These are phyloP conservation scores for Brettanomyces bruxellensis DNA, from an alignment of 805 yeast genomes.

Conservation along the genomic window DNA sequence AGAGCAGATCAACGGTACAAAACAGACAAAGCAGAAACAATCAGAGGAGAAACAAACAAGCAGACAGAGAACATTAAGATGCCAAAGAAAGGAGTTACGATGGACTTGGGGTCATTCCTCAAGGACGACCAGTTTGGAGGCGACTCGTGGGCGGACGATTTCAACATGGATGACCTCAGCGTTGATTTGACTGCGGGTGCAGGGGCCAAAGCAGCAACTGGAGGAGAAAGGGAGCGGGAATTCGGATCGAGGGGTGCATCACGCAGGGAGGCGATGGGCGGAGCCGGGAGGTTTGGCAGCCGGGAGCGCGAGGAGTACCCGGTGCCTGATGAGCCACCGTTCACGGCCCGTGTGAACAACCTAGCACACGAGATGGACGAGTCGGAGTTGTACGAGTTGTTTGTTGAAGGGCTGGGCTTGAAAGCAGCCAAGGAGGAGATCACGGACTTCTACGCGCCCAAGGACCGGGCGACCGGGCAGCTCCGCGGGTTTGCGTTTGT, in stretches of 20 bases:
- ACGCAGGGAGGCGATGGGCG: conserved; percentile 2
- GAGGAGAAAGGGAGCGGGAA: not conserved
- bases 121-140: conserved; percentile 66
- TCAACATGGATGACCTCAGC: conserved; percentile 38
- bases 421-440: conserved; percentile 43
- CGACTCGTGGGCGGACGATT: conserved; percentile 79
- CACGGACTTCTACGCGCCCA: conserved; percentile 62
- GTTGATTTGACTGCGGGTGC: conserved; percentile 2
- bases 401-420: conserved; percentile 43
- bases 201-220: not conserved
- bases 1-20: too few species aligned
- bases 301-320: conserved; percentile 46
- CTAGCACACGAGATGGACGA: conserved; percentile 77
- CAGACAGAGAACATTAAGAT: conserved; percentile 15
- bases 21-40: too few species aligned
- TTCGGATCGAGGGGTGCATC: not conserved
- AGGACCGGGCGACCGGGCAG: conserved; percentile 55
- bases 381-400: conserved; percentile 49
- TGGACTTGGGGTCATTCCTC: conserved; percentile 83
- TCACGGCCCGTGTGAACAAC: conserved; percentile 79
- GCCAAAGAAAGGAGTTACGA: conserved; percentile 58
- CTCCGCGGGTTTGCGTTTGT: conserved; percentile 51
- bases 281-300: conserved; percentile 6
- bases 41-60: not conserved
- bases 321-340: conserved; percentile 88